phyloP scores from a whole-genome alignment of 768 basidiomycete genomes.

The Rhizopogon vesiculosus region DNA sequence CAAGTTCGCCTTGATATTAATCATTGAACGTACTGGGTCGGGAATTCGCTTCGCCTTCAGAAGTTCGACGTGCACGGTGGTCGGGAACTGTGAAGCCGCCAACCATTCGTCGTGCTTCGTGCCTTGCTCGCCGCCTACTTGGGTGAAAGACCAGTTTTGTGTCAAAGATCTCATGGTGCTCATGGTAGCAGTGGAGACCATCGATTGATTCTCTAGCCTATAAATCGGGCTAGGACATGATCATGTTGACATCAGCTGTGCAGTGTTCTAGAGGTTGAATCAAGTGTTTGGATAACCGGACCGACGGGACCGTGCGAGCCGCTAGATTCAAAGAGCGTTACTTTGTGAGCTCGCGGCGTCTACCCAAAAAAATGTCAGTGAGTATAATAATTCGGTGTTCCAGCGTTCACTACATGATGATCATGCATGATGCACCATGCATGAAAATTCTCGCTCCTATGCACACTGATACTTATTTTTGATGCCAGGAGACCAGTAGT shows the following conservation, averaged over 20 bases:
- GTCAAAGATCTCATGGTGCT: slow-evolving; percentile 25
- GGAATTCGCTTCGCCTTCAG: slow-evolving; percentile 68
- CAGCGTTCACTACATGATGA: too few relatives aligned
- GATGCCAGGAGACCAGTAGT: too few relatives aligned
- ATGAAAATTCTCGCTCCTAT: too few relatives aligned
- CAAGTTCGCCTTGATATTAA: slow-evolving; percentile 2
- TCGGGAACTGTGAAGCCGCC: slow-evolving; percentile 62
- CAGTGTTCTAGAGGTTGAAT: too few relatives aligned
- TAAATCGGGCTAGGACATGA: slow-evolving; percentile 1
- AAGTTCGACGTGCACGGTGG: slow-evolving; percentile 84
- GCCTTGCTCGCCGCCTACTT: slow-evolving; percentile 55
- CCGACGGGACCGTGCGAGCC: too few relatives aligned
- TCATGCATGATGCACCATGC: too few relatives aligned
- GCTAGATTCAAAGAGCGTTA: too few relatives aligned
- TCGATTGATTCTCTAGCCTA: not conserved
- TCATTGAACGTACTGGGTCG: slow-evolving; percentile 66
- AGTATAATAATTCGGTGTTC: too few relatives aligned
- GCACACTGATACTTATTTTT: too few relatives aligned
- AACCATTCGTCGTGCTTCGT: slow-evolving; percentile 67
- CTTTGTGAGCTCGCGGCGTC: too few relatives aligned
- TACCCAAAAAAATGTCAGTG: too few relatives aligned
- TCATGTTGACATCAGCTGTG: not conserved
- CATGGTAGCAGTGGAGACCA: slow-evolving; percentile 6
- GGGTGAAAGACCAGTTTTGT: slow-evolving; percentile 63
- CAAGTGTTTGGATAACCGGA: too few relatives aligned